Percentiles rank a stretch among this genome's conserved stretches.
These are phyloP conservation scores for Alternaria angustiovoidea DNA, from an alignment of 2,329 filamentous ascomycete genomes.

Conservation along the genomic window DNA sequence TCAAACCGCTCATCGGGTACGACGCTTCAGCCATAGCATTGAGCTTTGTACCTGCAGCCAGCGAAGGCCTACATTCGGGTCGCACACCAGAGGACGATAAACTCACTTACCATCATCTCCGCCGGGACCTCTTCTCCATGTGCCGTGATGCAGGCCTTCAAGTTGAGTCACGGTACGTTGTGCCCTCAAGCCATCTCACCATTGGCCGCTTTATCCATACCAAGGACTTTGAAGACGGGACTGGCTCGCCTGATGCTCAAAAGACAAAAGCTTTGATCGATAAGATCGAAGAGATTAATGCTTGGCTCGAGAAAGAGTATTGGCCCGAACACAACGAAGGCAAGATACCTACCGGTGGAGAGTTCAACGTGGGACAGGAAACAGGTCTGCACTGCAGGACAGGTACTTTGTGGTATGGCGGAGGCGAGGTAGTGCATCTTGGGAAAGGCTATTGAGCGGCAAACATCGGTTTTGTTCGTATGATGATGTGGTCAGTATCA, in stretches of 20 bases:
- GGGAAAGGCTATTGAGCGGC: constrained; percentile 58
- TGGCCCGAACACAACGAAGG: constrained; percentile 64
- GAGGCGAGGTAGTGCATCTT: constrained; percentile 71
- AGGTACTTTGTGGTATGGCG: constrained; percentile 78
- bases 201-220: constrained; percentile 80
- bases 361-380: constrained; percentile 90
- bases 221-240: constrained; percentile 60
- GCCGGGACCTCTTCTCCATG: constrained; percentile 75
- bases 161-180: constrained; percentile 81
- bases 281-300: constrained; percentile 78
- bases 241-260: constrained; percentile 58
- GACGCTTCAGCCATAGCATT: constrained; percentile 86
- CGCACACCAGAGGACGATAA: constrained; percentile 61
- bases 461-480: background rate
- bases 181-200: constrained; percentile 89
- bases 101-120: constrained; percentile 91
- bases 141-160: constrained; percentile 69
- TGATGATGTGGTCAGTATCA: too few relatives aligned
- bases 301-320: constrained; percentile 73
- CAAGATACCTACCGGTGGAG: constrained; percentile 62
- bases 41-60: constrained; percentile 82
- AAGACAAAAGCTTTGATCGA: constrained; percentile 71
- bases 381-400: constrained; percentile 78
- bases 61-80: constrained; percentile 57
- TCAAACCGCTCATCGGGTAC: constrained; percentile 84